Percentiles rank a stretch among this genome's conserved stretches.
These are phyloP conservation scores for Phascolomyces articulosus DNA, from an alignment of 371 early-diverging fungal genomes.

Conservation along the genomic window DNA sequence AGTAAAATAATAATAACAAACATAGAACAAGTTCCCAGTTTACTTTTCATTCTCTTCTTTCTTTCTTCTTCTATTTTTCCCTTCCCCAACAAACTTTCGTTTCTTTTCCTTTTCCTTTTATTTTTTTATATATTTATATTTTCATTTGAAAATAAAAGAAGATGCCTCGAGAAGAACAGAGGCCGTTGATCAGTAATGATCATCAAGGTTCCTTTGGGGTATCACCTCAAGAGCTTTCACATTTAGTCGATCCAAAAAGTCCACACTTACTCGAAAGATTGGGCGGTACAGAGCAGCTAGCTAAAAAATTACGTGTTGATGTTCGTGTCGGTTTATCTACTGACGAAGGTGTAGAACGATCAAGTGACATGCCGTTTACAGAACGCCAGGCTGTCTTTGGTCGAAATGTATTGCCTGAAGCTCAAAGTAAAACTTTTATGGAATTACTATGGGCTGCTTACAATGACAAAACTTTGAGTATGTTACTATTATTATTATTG, in stretches of 20 bases:
- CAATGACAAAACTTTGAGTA: constrained; percentile 70
- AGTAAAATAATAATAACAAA: too few species aligned
- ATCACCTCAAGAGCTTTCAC: constrained; percentile 47
- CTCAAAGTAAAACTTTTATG: constrained; percentile 60
- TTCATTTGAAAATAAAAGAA: constrained; percentile 11
- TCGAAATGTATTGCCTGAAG: constrained; percentile 69
- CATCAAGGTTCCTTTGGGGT: constrained; percentile 44
- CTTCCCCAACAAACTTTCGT: too few species aligned
- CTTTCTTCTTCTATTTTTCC: too few species aligned
- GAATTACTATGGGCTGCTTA: constrained; percentile 69
- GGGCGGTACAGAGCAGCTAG: constrained; percentile 68
- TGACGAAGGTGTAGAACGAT: constrained; percentile 56
- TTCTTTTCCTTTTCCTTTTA: neutral
- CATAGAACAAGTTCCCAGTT: too few species aligned
- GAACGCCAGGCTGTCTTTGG: constrained; percentile 77
- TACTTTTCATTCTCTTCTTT: too few species aligned
- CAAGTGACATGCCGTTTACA: constrained; percentile 51
- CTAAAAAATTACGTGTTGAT: constrained; percentile 67
- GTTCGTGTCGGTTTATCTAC: constrained; percentile 63
- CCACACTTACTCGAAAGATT: constrained; percentile 61
- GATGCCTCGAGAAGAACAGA: constrained; percentile 32
- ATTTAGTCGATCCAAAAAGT: constrained; percentile 75
- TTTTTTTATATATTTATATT: constrained; percentile 17
- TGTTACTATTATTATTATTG: constrained; percentile 17
- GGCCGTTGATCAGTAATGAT: constrained; percentile 28